Base-by-base conservation (phyloP, 345 rosid genomes). In the Corchorus capsularis region DNA sequence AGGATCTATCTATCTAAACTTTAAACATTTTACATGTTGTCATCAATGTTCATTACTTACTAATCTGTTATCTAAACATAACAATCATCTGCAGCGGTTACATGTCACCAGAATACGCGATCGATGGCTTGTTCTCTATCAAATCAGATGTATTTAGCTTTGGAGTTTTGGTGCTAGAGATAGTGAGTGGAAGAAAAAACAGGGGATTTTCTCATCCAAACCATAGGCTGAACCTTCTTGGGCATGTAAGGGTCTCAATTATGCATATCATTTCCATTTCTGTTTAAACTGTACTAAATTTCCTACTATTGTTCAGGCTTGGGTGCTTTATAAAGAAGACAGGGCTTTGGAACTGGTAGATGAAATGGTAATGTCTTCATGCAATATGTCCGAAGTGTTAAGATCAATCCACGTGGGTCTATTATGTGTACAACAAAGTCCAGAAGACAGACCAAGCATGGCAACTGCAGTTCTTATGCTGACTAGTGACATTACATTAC, bases 361-460 rank as follows among this genome's bases (percentile, higher is more conserved):
- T 84, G 82, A 75, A 76, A 74, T 3, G 79, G 10, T 78, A 77
- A 75, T 83, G 80, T 27, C 69, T 80, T 41, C 82, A 77, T 77
- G 53, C 82, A 47, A 63, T 73, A 10, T 27, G 39, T 53, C 20
- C 1, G 8, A 53, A 53, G 20, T 53, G 57, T 53, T 53, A n/a
- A 8, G 88, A 77, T 81, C 80, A 76, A 71, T 87, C 46, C 85
- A 83, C 1, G 77, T 87, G 10, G 90, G 81, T 20, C 84, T 87
- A 3, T 69, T 85, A 27, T 85, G 90, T 57, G 90, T 85, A 4
- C 84, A 87, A 70, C 79, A 78, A 63, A 37, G 75, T 4, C 81
- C 88, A 34, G 86, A 83, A 49, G 81, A 84, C 5, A 85, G 88
- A 32, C 89, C 89, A 43, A 75, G 72, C 56, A 85, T 87, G 89